Evolutionary conservation across 805 yeast species (phyloP).

Genomic region (Wickerhamomyces chaumierensis): DNA sequence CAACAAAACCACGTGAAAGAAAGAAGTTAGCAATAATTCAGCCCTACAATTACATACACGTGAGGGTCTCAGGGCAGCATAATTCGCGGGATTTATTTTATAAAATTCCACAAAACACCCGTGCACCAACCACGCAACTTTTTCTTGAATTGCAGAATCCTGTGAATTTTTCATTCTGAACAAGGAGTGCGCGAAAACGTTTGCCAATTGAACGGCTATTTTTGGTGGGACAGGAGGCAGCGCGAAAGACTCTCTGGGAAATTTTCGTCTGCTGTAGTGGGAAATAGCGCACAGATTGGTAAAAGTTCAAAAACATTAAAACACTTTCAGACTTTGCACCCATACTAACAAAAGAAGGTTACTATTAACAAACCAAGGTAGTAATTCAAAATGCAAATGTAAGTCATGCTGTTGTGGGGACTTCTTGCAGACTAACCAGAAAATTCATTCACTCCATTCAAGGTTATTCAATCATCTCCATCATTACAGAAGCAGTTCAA

Average conservation of each 20-base stretch:
- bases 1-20: background rate
- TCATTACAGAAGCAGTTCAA: slow-evolving; percentile 4
- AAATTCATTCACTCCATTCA: background rate
- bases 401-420: slow-evolving; percentile 17
- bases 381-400: slow-evolving; percentile 32
- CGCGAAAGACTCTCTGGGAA: background rate
- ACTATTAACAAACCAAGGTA: background rate
- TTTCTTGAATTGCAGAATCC: background rate
- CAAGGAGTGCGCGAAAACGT: no score
- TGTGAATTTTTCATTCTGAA: background rate
- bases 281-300: background rate
- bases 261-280: background rate
- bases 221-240: no score
- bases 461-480: background rate
- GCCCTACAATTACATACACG: no score
- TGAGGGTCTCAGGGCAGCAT: no score
- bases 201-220: background rate
- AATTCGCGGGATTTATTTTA: no score
- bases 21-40: no score
- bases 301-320: background rate
- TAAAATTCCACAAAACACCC: background rate
- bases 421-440: background rate
- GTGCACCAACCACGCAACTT: background rate
- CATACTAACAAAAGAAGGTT: background rate
- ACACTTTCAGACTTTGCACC: background rate